phyloP scores from a whole-genome alignment of 208 protist genomes.

The Willaertia magna region DNA sequence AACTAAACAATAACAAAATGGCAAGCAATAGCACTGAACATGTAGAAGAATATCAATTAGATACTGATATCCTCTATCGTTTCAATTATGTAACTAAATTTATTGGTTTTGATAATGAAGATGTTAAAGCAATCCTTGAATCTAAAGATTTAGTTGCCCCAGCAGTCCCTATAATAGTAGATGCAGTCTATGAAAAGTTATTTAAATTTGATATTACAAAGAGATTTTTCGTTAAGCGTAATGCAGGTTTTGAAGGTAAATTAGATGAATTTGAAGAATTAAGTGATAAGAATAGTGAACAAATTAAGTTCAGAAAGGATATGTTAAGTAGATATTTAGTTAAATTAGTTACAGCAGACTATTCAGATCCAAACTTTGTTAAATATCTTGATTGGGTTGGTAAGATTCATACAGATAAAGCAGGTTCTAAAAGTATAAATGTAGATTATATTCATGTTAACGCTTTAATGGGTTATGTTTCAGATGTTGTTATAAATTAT shows the following conservation, averaged over 20 bases:
- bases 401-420: slow-evolving; percentile 7
- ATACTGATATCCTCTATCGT: background rate
- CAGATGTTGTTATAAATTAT: background rate
- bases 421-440: background rate
- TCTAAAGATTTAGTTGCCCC: background rate
- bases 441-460: slow-evolving; percentile 4
- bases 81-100: background rate
- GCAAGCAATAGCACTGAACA: no score
- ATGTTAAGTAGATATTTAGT: slow-evolving; percentile 12
- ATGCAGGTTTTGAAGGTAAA: background rate
- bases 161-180: background rate
- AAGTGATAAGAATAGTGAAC: background rate
- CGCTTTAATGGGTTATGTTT: slow-evolving; percentile 1
- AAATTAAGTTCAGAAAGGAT: slow-evolving; percentile 14
- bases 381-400: slow-evolving; percentile 13
- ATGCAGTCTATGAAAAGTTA: background rate
- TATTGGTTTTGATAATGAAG: background rate
- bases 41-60: background rate
- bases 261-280: background rate
- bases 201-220: slow-evolving; percentile 6
- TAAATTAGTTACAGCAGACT: slow-evolving; percentile 4
- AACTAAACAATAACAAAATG: no score
- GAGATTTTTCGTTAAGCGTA: background rate
- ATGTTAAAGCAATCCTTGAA: background rate
- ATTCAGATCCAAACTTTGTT: background rate